Conservation (phyloP, 1,284 basidiomycete species). For the Clitocybe nebularis region DNA sequence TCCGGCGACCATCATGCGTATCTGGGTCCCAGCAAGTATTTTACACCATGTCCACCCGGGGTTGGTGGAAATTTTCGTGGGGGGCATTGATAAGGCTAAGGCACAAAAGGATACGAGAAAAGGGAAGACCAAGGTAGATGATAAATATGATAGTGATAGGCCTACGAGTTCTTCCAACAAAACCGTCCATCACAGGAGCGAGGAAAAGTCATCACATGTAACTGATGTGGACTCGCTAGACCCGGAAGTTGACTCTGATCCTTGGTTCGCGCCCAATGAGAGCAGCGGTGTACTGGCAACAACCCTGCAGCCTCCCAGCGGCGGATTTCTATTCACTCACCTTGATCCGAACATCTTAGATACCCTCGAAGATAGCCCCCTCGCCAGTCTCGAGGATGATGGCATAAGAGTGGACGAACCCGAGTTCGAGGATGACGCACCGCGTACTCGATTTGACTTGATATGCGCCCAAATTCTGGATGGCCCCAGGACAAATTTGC, state of each 20-base stretch:
- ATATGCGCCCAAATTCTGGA: constrained; percentile 9
- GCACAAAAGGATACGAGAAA: constrained; percentile 16
- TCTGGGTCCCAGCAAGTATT: too few species aligned
- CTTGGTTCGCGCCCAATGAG: constrained; percentile 6
- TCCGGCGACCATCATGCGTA: constrained; percentile 58
- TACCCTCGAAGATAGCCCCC: background rate
- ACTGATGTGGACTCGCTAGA: background rate
- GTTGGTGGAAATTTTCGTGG: constrained; percentile 38
- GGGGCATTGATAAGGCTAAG: constrained; percentile 14
- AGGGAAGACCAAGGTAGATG: constrained; percentile 15
- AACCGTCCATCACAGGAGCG: background rate
- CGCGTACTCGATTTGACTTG: constrained; percentile 2
- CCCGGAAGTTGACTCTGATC: constrained; percentile 1
- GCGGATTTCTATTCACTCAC: constrained; percentile 13
- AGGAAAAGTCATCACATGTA: background rate
- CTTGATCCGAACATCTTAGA: constrained; percentile 10
- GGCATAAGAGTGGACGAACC: background rate
- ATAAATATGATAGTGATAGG: constrained; percentile 3
- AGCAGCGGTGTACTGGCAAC: background rate
- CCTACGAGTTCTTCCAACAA: background rate
- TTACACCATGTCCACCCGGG: constrained; percentile 60
- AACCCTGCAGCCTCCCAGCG: background rate
- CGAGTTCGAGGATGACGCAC: constrained; percentile 2
- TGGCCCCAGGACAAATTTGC: background rate
- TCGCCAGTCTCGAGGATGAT: background rate